Conservation (phyloP, 257 asterid genomes). For the Scutellaria baicalensis region DNA sequence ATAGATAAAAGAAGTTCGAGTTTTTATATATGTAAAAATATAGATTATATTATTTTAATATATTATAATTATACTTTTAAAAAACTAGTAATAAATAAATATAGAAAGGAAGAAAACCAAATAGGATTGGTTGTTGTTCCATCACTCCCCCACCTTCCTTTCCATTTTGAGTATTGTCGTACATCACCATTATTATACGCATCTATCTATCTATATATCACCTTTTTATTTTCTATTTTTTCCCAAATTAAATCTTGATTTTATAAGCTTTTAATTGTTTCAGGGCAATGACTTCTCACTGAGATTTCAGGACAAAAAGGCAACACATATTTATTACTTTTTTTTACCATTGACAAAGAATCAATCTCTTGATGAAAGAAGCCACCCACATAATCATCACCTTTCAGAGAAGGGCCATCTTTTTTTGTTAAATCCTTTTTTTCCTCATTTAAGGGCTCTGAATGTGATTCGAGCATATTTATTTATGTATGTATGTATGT, state of each 20-base stretch:
- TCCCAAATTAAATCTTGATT: neutral
- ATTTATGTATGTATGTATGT: neutral
- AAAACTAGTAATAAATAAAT: too few relatives aligned
- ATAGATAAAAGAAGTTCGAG: too few relatives aligned
- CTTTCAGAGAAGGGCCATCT: conserved; percentile 24
- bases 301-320: neutral
- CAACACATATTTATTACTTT: neutral
- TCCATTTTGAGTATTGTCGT: neutral
- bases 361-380: neutral
- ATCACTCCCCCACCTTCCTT: neutral
- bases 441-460: neutral
- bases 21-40: too few relatives aligned
- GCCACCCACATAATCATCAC: conserved; percentile 14
- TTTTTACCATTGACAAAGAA: neutral
- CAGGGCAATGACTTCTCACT: neutral
- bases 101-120: neutral
- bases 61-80: too few relatives aligned
- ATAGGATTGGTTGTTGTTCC: conserved; percentile 1
- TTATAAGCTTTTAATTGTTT: neutral
- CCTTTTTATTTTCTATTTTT: neutral
- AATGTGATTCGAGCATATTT: conserved; percentile 13
- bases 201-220: neutral
- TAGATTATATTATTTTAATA: too few relatives aligned
- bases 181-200: neutral
- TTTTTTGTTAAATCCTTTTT: neutral